A percentile compares a stretch with the other conserved stretches of the same genome.
These are phyloP conservation scores for Naematelia aurantialba DNA, from an alignment of 768 basidiomycete genomes.

Conservation along the genomic window DNA sequence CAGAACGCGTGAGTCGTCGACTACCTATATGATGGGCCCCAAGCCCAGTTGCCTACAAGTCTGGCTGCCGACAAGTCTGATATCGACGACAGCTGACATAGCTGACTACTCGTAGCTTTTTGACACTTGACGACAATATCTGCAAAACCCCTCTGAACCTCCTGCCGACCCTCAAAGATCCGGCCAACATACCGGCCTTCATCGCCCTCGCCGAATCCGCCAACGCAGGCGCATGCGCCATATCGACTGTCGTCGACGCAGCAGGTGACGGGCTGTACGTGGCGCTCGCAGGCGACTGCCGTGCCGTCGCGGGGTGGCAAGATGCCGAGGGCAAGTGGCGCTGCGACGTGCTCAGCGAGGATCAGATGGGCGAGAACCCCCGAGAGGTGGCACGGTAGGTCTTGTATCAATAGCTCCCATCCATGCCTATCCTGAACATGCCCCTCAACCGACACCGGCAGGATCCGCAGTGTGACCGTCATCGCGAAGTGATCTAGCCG, in stretches of 20 bases:
- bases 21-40: background rate
- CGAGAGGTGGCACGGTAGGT: constrained; percentile 75
- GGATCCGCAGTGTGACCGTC: no score
- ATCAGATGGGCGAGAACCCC: constrained; percentile 89
- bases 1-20: constrained; percentile 27
- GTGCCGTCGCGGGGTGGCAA: constrained; percentile 93
- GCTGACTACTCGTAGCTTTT: constrained; percentile 71
- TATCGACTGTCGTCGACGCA: constrained; percentile 83
- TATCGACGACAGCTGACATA: no score
- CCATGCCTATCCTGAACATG: background rate
- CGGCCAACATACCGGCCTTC: constrained; percentile 45
- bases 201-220: constrained; percentile 60
- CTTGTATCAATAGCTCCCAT: background rate
- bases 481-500: no score
- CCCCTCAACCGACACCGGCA: background rate
- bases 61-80: no score
- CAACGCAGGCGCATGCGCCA: constrained; percentile 83
- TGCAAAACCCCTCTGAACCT: constrained; percentile 71
- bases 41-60: no score
- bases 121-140: constrained; percentile 78
- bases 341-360: constrained; percentile 89
- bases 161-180: constrained; percentile 49
- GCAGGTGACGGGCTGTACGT: constrained; percentile 77
- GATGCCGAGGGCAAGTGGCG: constrained; percentile 77
- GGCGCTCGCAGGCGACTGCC: constrained; percentile 86